Evolutionary conservation across 768 basidiomycete species (phyloP).

Genomic region (Aureoboletus auriporus): DNA sequence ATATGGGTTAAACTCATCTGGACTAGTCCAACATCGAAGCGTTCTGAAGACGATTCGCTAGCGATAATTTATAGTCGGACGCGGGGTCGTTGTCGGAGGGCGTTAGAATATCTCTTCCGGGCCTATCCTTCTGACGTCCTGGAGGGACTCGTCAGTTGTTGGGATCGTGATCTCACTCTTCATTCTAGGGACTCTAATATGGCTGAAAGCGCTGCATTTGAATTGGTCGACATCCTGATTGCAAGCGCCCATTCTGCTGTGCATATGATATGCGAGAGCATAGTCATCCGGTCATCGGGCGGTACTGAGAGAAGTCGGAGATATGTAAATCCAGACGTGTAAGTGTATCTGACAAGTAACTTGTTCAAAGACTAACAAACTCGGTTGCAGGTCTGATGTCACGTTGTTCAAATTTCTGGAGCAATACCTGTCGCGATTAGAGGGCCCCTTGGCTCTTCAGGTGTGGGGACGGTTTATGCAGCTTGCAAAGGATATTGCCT

Average conservation of each 20-base stretch:
- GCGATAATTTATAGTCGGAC: slow-evolving; percentile 64
- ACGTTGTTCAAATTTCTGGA: slow-evolving; percentile 86
- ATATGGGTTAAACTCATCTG: slow-evolving; percentile 66
- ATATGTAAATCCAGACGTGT: slow-evolving; percentile 67
- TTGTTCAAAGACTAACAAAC: slow-evolving; percentile 1
- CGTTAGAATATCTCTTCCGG: slow-evolving; percentile 83
- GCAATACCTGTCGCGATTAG: slow-evolving; percentile 75
- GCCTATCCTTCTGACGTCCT: slow-evolving; percentile 77
- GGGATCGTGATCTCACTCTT: slow-evolving; percentile 58
- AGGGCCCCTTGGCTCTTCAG: slow-evolving; percentile 89
- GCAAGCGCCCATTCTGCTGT: slow-evolving; percentile 84
- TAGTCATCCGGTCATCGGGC: slow-evolving; percentile 54
- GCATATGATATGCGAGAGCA: slow-evolving; percentile 84
- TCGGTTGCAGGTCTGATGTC: slow-evolving; percentile 58
- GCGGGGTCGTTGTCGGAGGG: slow-evolving; percentile 66
- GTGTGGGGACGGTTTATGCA: slow-evolving; percentile 82
- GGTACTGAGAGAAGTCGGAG: slow-evolving; percentile 57
- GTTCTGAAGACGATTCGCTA: slow-evolving; percentile 64
- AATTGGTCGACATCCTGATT: slow-evolving; percentile 78
- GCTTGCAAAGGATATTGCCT: slow-evolving; percentile 74
- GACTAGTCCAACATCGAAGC: slow-evolving; percentile 41
- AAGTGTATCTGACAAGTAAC: slow-evolving; percentile 20
- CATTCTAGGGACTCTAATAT: slow-evolving; percentile 37
- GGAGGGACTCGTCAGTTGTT: slow-evolving; percentile 79
- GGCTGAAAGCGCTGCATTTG: slow-evolving; percentile 59